A percentile compares a stretch with the other conserved stretches of the same genome.
phyloP scores from a whole-genome alignment of 2,329 filamentous ascomycete species.

The Colletotrichum navitas region DNA sequence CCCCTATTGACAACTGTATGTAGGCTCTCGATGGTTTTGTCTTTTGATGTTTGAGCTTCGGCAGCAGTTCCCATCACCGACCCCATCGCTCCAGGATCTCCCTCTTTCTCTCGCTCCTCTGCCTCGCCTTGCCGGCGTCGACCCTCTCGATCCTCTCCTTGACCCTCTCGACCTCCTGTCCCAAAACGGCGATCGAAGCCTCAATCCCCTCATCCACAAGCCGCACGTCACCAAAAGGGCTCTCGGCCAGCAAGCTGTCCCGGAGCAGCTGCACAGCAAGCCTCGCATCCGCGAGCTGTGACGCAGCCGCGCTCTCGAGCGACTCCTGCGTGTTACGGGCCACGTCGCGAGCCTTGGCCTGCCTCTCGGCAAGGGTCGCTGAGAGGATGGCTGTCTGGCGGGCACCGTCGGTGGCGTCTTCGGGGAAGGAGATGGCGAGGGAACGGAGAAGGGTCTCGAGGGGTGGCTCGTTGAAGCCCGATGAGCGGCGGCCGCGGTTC shows the following conservation, averaged over 20 bases:
- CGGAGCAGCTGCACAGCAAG: slow-evolving; percentile 62
- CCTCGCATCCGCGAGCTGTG: slow-evolving; percentile 61
- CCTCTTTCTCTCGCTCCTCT: slow-evolving; percentile 61
- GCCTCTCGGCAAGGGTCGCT: slow-evolving; percentile 55
- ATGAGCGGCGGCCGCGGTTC: slow-evolving; percentile 50
- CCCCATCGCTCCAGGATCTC: slow-evolving; percentile 62
- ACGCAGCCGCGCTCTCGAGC: slow-evolving; percentile 59
- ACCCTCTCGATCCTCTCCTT: slow-evolving; percentile 54
- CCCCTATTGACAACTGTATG: too few relatives aligned
- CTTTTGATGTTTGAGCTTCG: background rate
- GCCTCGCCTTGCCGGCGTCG: slow-evolving; percentile 53
- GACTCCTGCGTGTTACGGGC: slow-evolving; percentile 61
- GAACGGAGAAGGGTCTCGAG: slow-evolving; percentile 62
- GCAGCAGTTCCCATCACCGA: background rate
- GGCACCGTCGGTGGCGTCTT: slow-evolving; percentile 46
- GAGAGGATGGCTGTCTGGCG: slow-evolving; percentile 50
- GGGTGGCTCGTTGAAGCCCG: slow-evolving; percentile 53
- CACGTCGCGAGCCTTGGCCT: slow-evolving; percentile 59
- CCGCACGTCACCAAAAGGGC: slow-evolving; percentile 58
- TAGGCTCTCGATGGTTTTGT: too few relatives aligned
- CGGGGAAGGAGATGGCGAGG: slow-evolving; percentile 59
- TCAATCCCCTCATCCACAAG: slow-evolving; percentile 68
- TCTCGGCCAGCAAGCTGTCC: slow-evolving; percentile 67
- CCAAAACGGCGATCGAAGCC: slow-evolving; percentile 60
- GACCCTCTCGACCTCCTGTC: slow-evolving; percentile 59